A percentile compares a stretch with the other conserved stretches of the same genome.
phyloP scores from a whole-genome alignment of 306 rosid genomes.

The Arachis stenosperma region DNA sequence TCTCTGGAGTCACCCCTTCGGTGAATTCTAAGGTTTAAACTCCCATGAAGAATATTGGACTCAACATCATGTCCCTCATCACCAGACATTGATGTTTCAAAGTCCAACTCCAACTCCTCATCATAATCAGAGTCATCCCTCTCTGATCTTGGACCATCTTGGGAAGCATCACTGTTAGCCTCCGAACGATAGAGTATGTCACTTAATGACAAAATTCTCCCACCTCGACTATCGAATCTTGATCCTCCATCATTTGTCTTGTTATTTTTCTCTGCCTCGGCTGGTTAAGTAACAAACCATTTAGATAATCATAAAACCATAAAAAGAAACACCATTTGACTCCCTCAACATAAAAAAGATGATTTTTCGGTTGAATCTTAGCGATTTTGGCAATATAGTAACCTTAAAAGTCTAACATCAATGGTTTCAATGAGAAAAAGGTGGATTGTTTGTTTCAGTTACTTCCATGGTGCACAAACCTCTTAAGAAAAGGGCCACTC shows the following conservation, averaged over 20 bases:
- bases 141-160: conserved; percentile 88
- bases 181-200: conserved; percentile 83
- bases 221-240: conserved; percentile 70
- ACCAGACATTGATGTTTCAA: conserved; percentile 85
- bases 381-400: conserved; percentile 12
- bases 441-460: conserved; percentile 18
- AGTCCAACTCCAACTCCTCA: conserved; percentile 89
- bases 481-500: background rate
- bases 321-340: conserved; percentile 29
- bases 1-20: conserved; percentile 75
- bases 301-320: conserved; percentile 34
- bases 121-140: conserved; percentile 95
- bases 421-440: conserved; percentile 15
- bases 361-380: background rate
- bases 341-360: background rate
- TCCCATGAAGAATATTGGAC: conserved; percentile 79
- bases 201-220: conserved; percentile 71
- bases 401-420: background rate
- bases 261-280: conserved; percentile 69
- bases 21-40: conserved; percentile 86
- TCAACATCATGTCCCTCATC: conserved; percentile 83
- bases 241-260: conserved; percentile 64
- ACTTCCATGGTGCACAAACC: conserved; percentile 14
- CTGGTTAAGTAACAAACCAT: conserved; percentile 51
- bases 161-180: conserved; percentile 83